Evolutionary conservation across 2,329 filamentous ascomycete genomes (phyloP).

Genomic region (Exserohilum turcica): DNA sequence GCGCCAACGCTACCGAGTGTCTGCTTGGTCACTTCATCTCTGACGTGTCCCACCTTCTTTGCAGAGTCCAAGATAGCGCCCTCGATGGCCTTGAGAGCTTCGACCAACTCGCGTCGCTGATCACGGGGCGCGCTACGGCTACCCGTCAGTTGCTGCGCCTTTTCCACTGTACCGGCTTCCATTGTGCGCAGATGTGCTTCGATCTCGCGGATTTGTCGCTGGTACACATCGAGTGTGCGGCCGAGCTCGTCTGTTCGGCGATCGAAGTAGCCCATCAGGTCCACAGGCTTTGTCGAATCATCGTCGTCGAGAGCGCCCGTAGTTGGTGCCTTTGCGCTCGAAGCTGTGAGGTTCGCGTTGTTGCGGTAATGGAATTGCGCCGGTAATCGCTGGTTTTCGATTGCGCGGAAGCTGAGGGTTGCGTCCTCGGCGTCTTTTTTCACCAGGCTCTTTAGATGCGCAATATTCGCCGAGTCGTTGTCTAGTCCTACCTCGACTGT

Average conservation of each 20-base stretch:
- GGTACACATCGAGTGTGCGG: slow-evolving; percentile 48
- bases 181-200: slow-evolving; percentile 56
- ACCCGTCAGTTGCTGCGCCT: slow-evolving; percentile 50
- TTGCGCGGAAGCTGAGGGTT: slow-evolving; percentile 71
- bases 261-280: slow-evolving; percentile 55
- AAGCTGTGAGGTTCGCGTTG: slow-evolving; percentile 47
- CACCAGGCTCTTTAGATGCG: slow-evolving; percentile 60
- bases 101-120: slow-evolving; percentile 53
- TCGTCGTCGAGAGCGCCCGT: slow-evolving; percentile 46
- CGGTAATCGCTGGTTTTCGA: slow-evolving; percentile 76
- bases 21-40: slow-evolving; percentile 55
- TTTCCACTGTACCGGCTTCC: slow-evolving; percentile 51
- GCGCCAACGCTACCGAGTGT: slow-evolving; percentile 44
- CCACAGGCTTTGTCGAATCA: slow-evolving; percentile 45
- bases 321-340: slow-evolving; percentile 33
- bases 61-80: slow-evolving; percentile 56
- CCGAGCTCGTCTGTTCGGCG: slow-evolving; percentile 49
- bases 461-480: slow-evolving; percentile 66
- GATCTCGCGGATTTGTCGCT: slow-evolving; percentile 53
- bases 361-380: slow-evolving; percentile 62
- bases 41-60: slow-evolving; percentile 53
- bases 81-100: slow-evolving; percentile 56
- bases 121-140: slow-evolving; percentile 43
- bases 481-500: slow-evolving; percentile 67
- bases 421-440: slow-evolving; percentile 72